These are phyloP conservation scores for Penicillium oxalicum DNA, from an alignment of 2,329 filamentous ascomycete genomes.

Conservation along the genomic window DNA sequence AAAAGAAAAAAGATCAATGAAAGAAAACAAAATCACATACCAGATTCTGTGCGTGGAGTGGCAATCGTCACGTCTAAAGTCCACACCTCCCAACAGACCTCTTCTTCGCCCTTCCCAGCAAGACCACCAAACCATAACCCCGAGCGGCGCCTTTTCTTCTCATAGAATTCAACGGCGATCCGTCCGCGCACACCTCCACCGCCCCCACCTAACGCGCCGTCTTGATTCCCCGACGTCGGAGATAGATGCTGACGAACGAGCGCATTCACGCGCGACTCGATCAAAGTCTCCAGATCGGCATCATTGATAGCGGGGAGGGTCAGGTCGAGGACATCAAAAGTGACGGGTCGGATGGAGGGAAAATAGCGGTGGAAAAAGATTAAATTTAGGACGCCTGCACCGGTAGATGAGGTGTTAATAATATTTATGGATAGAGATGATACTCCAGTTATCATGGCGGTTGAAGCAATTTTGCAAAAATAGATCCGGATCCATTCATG, in stretches of 20 bases:
- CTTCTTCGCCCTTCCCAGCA: slow-evolving; percentile 67
- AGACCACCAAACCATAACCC: slow-evolving; percentile 60
- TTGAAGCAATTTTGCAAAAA: too few species aligned
- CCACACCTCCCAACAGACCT: slow-evolving; percentile 97
- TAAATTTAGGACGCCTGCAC: slow-evolving; percentile 78
- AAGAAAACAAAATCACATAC: slow-evolving; percentile 45
- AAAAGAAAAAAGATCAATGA: too few species aligned
- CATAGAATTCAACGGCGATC: slow-evolving; percentile 86
- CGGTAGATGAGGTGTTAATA: not conserved
- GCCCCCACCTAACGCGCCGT: slow-evolving; percentile 28
- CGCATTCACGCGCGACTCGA: slow-evolving; percentile 76
- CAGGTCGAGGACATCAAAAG: slow-evolving; percentile 83
- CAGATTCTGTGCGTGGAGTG: slow-evolving; percentile 79
- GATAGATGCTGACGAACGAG: slow-evolving; percentile 69
- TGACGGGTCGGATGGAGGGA: slow-evolving; percentile 72
- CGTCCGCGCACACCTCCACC: slow-evolving; percentile 64
- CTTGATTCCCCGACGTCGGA: slow-evolving; percentile 50
- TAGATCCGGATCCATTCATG: too few species aligned
- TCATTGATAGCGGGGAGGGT: slow-evolving; percentile 86
- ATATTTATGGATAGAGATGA: too few species aligned
- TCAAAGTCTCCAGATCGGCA: slow-evolving; percentile 84
- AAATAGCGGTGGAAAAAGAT: slow-evolving; percentile 99
- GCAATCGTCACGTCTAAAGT: slow-evolving; percentile 88
- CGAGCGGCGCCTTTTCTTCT: slow-evolving; percentile 77
- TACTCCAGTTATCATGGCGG: too few species aligned